phyloP scores from a whole-genome alignment of 805 yeast genomes.

The Saccharomyces jurei region DNA sequence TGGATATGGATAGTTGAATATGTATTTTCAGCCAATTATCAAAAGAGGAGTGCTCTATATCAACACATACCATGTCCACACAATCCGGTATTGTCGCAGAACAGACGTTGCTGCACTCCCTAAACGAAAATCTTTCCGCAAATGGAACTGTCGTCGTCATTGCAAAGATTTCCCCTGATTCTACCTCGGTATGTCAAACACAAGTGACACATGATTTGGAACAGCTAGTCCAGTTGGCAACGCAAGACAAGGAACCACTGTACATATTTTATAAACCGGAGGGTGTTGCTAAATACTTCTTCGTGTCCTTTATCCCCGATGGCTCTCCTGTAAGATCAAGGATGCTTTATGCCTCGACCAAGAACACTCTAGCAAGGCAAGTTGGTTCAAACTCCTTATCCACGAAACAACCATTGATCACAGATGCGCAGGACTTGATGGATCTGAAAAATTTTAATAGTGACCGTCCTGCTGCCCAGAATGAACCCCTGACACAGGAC shows the following conservation, averaged over 20 bases:
- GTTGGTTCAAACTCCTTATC: conserved; percentile 47
- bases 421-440: conserved; percentile 28
- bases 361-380: conserved; percentile 64
- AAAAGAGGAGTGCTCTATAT: not conserved
- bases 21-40: not conserved
- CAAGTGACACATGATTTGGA: conserved; percentile 4
- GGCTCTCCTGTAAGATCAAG: conserved; percentile 69
- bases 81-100: conserved; percentile 52
- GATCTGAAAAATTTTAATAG: conserved; percentile 8
- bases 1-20: not conserved
- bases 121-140: conserved; percentile 5
- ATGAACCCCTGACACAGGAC: conserved; percentile 18
- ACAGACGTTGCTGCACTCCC: conserved; percentile 17
- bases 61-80: conserved; percentile 41
- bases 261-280: conserved; percentile 42
- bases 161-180: conserved; percentile 20
- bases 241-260: conserved; percentile 34
- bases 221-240: not conserved
- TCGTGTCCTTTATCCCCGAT: conserved; percentile 84
- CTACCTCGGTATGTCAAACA: conserved; percentile 20
- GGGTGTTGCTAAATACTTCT: conserved; percentile 32
- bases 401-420: conserved; percentile 28
- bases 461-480: conserved; percentile 7
- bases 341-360: conserved; percentile 91
- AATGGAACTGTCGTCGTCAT: conserved; percentile 11